Conservation (phyloP, 225 moss, liverwort and hornwort species). For the Pseudisothecium myosuroides region DNA sequence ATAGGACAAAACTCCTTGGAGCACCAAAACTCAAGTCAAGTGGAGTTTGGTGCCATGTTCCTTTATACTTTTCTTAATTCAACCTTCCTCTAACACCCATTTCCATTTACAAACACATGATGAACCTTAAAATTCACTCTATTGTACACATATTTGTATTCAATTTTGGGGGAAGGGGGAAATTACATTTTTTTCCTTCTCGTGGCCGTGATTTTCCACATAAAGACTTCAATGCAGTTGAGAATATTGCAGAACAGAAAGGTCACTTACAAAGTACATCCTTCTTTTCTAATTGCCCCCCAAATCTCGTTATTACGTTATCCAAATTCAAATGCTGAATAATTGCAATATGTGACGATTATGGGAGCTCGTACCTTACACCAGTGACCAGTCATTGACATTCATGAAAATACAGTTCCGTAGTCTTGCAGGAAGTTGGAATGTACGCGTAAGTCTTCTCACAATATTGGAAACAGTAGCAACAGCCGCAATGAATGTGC, state of each 20-base stretch:
- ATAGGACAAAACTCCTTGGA: too few relatives aligned
- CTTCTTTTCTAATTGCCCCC: too few relatives aligned
- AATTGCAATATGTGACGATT: background rate
- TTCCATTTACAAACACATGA: too few relatives aligned
- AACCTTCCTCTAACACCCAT: too few relatives aligned
- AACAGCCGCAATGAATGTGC: slow-evolving; percentile 1
- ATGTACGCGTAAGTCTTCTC: background rate
- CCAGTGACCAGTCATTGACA: background rate
- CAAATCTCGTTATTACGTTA: background rate
- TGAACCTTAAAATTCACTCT: too few relatives aligned
- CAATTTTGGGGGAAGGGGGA: background rate
- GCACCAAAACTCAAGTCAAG: too few relatives aligned
- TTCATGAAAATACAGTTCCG: background rate
- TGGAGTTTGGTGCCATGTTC: too few relatives aligned
- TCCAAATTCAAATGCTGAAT: background rate
- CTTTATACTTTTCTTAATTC: too few relatives aligned
- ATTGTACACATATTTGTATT: too few relatives aligned
- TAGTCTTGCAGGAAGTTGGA: background rate
- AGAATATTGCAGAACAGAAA: background rate
- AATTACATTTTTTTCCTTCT: background rate
- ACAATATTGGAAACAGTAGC: background rate
- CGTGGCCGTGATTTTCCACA: background rate
- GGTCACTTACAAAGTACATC: background rate
- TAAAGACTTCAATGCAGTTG: background rate
- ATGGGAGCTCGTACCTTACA: background rate